Base-by-base conservation (phyloP, 176 grass and related monocot species). In the Oryza glumipatula region DNA sequence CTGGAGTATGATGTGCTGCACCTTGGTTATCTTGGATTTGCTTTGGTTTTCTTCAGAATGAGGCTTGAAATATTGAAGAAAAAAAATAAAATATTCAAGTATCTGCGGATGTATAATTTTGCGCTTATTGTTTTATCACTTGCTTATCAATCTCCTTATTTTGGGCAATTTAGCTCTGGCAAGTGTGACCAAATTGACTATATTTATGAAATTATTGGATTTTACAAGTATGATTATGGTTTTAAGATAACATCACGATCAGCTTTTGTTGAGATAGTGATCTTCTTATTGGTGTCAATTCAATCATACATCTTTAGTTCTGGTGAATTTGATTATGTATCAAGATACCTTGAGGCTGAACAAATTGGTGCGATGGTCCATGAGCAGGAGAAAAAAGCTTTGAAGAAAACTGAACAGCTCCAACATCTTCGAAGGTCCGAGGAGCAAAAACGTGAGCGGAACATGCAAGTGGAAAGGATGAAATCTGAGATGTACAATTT, bases 201-300 rank as follows among this genome's bases (percentile, higher is more conserved):
- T 46, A 72, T 98, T 35, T 98, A 98, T 73, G 95, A 98, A 82
- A 86, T 98, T 51, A 88, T 95, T 91, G 95, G 95, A 74, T 89
- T 98, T 68, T 98, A 98, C 85, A 98, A 98, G 71, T 98, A 98
- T 87, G 95, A 98, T 72, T 98, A 98, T 90, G 95, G 95, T 58
- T 98, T 98, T 82, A 88, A 84, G 85, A 98, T 98, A 92, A 95
- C 95, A 78, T 98, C 95, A 52, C 76, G 95, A 36, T 98, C 95
- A 9, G 95, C 95, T 84, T 92, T 98, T 76, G 95, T 98, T 82
- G 95, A 98, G 88, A 98, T 98, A 88, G 85, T 98, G 80, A 98
- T 98, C 21, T 98, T 98, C 87, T 39, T 98, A 44, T 81, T 98
- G 83, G 91, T 98, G 24, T 93, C 95, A 56, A 76, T 98, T 74